Evolutionary conservation across 805 yeast species (phyloP).

Genomic region (Komagataella pseudopastoris): DNA sequence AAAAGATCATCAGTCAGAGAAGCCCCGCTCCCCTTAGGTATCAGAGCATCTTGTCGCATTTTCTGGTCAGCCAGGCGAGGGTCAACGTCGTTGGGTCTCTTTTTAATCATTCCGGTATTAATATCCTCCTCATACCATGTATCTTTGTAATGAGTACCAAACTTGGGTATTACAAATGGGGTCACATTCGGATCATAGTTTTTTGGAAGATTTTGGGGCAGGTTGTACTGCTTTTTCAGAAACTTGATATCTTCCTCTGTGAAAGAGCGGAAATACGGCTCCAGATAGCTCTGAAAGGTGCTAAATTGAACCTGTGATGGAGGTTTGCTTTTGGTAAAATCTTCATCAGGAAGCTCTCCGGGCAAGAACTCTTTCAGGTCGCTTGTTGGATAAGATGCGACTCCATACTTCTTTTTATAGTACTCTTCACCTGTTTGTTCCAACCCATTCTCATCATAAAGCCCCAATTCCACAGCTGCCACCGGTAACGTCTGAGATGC

Average conservation of each 20-base stretch:
- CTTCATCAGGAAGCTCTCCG: slow-evolving; percentile 78
- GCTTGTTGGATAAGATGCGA: slow-evolving; percentile 75
- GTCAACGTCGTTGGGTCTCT: slow-evolving; percentile 1
- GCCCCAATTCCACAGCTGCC: slow-evolving; percentile 49
- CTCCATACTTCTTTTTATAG: slow-evolving; percentile 67
- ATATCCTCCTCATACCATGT: slow-evolving; percentile 80
- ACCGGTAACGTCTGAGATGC: slow-evolving; percentile 54
- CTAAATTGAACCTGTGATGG: slow-evolving; percentile 85
- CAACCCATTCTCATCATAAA: slow-evolving; percentile 52
- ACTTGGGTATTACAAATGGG: slow-evolving; percentile 72
- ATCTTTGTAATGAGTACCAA: slow-evolving; percentile 74
- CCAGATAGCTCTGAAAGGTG: slow-evolving; percentile 76
- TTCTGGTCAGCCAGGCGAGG: neutral
- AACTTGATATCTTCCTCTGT: slow-evolving; percentile 73
- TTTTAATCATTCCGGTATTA: slow-evolving; percentile 12
- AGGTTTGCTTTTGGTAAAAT: slow-evolving; percentile 74
- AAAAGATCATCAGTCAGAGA: slow-evolving; percentile 44
- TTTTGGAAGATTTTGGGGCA: slow-evolving; percentile 32
- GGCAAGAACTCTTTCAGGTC: slow-evolving; percentile 71
- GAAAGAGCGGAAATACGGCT: slow-evolving; percentile 68
- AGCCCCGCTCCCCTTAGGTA: slow-evolving; percentile 48
- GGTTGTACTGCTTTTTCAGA: slow-evolving; percentile 44
- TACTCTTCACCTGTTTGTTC: slow-evolving; percentile 64
- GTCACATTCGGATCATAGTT: slow-evolving; percentile 51
- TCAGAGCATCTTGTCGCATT: slow-evolving; percentile 5